Evolutionary conservation across 2,329 filamentous ascomycete species (phyloP), one percentile per base, ranked within the genome.

Genomic region (Mycogone perniciosa): DNA sequence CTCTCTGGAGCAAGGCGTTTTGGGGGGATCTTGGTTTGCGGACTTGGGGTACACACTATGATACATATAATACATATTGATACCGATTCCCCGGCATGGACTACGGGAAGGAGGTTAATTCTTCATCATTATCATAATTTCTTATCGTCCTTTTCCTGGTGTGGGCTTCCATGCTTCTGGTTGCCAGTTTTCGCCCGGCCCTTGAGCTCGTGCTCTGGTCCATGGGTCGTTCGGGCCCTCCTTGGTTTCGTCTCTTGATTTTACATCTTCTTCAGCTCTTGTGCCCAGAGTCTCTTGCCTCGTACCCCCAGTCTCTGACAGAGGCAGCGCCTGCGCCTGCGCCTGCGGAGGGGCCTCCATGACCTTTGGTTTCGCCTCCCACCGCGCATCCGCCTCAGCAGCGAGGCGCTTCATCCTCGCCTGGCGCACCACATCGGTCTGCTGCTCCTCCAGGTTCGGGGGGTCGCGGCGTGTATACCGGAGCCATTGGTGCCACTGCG

Each of bases 401-500:
- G 81, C 83, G 11, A 85, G 71, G 5, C 72, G 54, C 62, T 76
- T 77, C 57, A 85, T 73, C 52, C 74, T 71, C 46, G 71, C 68
- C 64, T 75, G 78, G 29, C 83, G 73, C 8, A 64, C 60, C 1
- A 80, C 62, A 48, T 86, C 82, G 33, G 62, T 64, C 6, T 67
- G 60, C 64, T 85, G 81, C 64, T 86, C 83, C 1, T 67, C 65
- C 8, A 85, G 64, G 2, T 71, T 76, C 1, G 83, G 83, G 2
- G 82, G 71, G 0, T 75, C 63, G 2, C 61, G 54, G 20, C 83
- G 77, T 42, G 76, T 79, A 64, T 85, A 74, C 11, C 83, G 79
- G 44, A 86, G 72, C 83, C 83, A 86, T 61, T 85, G 82, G 66
- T 85, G 82, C 83, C 83, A 86, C 56, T 76, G 73, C 8, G 83